A percentile compares a stretch with the other conserved stretches of the same genome.
phyloP scores from a whole-genome alignment of 345 rosid genomes.

The Eucalyptus dawsonii region DNA sequence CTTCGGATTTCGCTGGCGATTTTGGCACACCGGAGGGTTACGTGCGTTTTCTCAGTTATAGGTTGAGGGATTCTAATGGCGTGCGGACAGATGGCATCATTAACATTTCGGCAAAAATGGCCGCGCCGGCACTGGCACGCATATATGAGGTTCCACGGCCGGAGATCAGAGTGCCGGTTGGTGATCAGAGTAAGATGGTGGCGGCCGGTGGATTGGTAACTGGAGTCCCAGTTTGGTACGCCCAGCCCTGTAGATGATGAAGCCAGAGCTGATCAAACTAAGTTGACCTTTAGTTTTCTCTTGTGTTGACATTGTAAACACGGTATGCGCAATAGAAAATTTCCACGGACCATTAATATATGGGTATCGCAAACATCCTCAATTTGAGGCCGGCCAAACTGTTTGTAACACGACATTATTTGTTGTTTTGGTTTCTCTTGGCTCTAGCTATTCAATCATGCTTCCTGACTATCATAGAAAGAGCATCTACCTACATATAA shows the following conservation, averaged over 20 bases:
- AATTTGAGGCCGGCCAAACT: background rate
- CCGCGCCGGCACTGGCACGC: conserved; percentile 1
- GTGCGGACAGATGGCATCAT: conserved; percentile 36
- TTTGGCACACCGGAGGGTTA: conserved; percentile 24
- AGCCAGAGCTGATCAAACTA: background rate
- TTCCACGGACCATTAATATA: background rate
- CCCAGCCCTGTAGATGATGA: background rate
- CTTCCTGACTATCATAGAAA: background rate
- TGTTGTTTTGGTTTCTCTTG: background rate
- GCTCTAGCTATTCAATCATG: background rate
- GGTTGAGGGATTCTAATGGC: conserved; percentile 36
- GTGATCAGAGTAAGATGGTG: background rate
- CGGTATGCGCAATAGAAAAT: background rate
- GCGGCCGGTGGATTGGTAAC: conserved; percentile 11
- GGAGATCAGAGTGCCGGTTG: background rate
- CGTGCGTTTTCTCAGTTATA: conserved; percentile 59
- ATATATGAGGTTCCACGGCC: conserved; percentile 1
- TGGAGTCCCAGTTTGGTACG: conserved; percentile 33
- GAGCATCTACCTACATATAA: background rate
- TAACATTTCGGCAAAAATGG: conserved; percentile 38
- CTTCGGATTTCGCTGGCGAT: conserved; percentile 46
- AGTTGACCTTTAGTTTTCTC: background rate
- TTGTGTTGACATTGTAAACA: background rate
- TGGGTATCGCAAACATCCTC: background rate
- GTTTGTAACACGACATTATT: background rate